Conservation (phyloP, 1,284 basidiomycete genomes). For the Sporisorium scitamineum region DNA sequence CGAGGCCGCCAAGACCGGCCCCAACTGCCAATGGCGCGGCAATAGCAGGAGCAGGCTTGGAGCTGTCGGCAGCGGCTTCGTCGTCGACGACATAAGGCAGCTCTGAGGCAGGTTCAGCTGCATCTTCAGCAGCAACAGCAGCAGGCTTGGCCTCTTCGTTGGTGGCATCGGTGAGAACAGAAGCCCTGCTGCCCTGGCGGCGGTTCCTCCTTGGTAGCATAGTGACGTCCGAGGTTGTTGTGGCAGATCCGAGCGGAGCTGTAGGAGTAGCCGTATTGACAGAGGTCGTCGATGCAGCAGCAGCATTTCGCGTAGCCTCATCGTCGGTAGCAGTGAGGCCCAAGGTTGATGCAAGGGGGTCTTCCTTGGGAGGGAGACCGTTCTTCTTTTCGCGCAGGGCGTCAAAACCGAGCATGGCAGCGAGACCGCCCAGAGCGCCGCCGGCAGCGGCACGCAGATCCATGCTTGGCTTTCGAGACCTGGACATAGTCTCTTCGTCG, state of each 20-base stretch:
- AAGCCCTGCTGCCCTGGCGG: slow-evolving; percentile 23
- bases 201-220: slow-evolving; percentile 28
- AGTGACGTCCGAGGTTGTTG: slow-evolving; percentile 14
- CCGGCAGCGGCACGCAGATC: slow-evolving; percentile 46
- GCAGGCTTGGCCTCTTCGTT: slow-evolving; percentile 3
- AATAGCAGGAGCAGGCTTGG: slow-evolving; percentile 21
- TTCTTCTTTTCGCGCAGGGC: slow-evolving; percentile 45
- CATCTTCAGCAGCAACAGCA: slow-evolving; percentile 1
- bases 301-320: slow-evolving; percentile 10
- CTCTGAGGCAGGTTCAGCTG: slow-evolving; percentile 26
- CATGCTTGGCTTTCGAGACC: slow-evolving; percentile 44
- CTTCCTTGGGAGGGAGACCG: slow-evolving; percentile 40
- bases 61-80: slow-evolving; percentile 8
- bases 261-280: slow-evolving; percentile 19
- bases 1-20: slow-evolving; percentile 38
- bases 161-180: slow-evolving; percentile 14
- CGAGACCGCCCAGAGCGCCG: slow-evolving; percentile 50
- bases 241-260: slow-evolving; percentile 4
- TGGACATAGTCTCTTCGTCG: slow-evolving; percentile 39
- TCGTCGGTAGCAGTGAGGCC: slow-evolving; percentile 21
- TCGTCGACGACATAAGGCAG: slow-evolving; percentile 43
- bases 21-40: slow-evolving; percentile 23
- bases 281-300: slow-evolving; percentile 20
- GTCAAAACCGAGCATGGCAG: slow-evolving; percentile 52
- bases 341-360: slow-evolving; percentile 19